Evolutionary conservation across 31 red algal genomes (phyloP).

Genomic region (Asparagopsis taxiformis): DNA sequence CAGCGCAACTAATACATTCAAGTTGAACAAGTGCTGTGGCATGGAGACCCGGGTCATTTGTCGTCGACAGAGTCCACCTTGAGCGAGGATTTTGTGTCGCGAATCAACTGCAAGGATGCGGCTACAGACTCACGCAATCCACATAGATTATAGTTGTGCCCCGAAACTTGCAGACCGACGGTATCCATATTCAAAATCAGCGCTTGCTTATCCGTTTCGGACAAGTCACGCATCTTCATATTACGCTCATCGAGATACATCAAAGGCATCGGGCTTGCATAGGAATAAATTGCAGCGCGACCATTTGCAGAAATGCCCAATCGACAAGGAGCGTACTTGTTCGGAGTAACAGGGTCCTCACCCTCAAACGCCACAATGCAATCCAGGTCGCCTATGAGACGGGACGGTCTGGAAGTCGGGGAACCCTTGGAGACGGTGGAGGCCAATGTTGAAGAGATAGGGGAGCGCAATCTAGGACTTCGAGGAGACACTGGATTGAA

Average conservation of each 20-base stretch:
- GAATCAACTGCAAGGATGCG: constrained; percentile 29
- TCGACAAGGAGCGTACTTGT: constrained; percentile 34
- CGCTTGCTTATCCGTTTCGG: constrained; percentile 18
- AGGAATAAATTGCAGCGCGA: constrained; percentile 45
- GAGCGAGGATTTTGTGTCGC: too few relatives aligned
- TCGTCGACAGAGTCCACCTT: too few relatives aligned
- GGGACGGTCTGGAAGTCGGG: constrained; percentile 7
- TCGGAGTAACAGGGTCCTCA: background rate
- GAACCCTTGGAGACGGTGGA: too few relatives aligned
- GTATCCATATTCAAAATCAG: constrained; percentile 15
- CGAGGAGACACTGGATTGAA: too few relatives aligned
- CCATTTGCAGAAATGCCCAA: constrained; percentile 45
- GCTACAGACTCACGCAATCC: constrained; percentile 34
- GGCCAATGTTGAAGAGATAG: too few relatives aligned
- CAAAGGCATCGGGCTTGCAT: constrained; percentile 10
- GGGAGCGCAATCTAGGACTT: too few relatives aligned
- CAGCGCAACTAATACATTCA: too few relatives aligned
- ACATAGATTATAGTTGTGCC: constrained; percentile 18
- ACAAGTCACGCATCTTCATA: constrained; percentile 6
- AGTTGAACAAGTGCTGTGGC: too few relatives aligned
- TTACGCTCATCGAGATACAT: constrained; percentile 21
- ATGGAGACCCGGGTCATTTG: too few relatives aligned
- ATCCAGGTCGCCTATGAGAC: constrained; percentile 56
- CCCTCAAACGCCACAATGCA: constrained; percentile 25
- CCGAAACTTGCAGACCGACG: constrained; percentile 13